Percentiles rank a stretch among this genome's conserved stretches.
phyloP scores from a whole-genome alignment of 345 rosid genomes.

The Populus davidiana region DNA sequence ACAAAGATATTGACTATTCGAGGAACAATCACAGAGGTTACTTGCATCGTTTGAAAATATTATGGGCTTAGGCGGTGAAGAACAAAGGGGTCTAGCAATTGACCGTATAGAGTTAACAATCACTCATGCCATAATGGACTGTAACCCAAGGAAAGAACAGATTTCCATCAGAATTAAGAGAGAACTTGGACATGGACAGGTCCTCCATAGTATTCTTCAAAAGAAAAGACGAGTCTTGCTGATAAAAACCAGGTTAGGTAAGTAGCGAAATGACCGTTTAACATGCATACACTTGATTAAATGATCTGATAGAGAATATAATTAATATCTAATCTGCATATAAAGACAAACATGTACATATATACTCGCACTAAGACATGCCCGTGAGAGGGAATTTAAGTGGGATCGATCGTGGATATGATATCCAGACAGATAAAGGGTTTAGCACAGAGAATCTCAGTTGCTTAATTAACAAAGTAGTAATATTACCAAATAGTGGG shows the following conservation, averaged over 20 bases:
- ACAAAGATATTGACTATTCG: slow-evolving; percentile 44
- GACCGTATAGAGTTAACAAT: background rate
- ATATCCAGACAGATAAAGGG: slow-evolving; percentile 32
- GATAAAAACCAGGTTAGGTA: background rate
- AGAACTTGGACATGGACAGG: background rate
- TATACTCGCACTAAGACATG: background rate
- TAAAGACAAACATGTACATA: background rate
- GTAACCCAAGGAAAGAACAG: background rate
- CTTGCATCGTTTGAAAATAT: background rate
- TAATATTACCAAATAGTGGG: background rate
- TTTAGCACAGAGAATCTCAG: slow-evolving; percentile 37
- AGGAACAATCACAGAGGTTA: slow-evolving; percentile 25
- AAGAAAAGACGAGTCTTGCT: background rate
- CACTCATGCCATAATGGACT: background rate
- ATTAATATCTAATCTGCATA: background rate
- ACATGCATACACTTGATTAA: background rate
- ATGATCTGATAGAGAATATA: background rate
- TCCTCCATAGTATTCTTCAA: background rate
- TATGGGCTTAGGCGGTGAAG: background rate
- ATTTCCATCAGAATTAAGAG: background rate
- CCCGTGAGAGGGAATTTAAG: background rate
- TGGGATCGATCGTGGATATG: background rate
- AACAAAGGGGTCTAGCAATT: background rate
- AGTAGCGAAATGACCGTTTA: background rate
- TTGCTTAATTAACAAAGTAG: slow-evolving; percentile 5